Base-by-base conservation (phyloP, 805 yeast species). In the Nakazawaea ernobii region DNA sequence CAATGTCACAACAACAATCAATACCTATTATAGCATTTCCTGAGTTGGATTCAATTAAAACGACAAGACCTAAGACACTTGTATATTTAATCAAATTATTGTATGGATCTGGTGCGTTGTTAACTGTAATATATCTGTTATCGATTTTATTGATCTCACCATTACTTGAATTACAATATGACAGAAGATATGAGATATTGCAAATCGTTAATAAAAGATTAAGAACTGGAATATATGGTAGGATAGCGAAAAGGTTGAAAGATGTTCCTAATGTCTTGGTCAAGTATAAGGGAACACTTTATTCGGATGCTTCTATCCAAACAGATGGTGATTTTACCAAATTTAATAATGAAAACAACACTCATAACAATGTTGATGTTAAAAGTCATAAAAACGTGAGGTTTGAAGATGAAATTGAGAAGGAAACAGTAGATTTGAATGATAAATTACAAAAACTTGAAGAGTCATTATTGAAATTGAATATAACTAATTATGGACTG, bases 261-360 rank as follows among this genome's bases (percentile, higher is more conserved):
- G 56, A 55, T 27, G 65, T 74, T 0, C 74, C 79, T 4, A 55
- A 68, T 3, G 67, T 74, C n/a, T 67, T 67, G 9, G 57, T 74
- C 11, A 73, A 69, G 20, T 69, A 69, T 52, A 70, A 69, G 35
- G 72, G 68, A 27, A 55, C 55, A 20, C 52, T 62, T 24, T 63
- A 67, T 43, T 61, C 67, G 13, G 74, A 69, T 53, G 61, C 70
- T 10, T 29, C 37, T 6, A 32, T 39, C 11, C 49, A 45, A 24
- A 49, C 52, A 26, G 51, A 45, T 11, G 15, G 13, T 15, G 20
- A 20, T 20, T 20, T 20, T 5, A 20, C 24, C 24, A 20, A 20
- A 20, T 20, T 5, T 3, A 20, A 20, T 20, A 20, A 20, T 32
- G 42, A 17, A 24, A 27, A 43, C 26, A 27, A 36, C 14, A 26